These are phyloP conservation scores for Artemisia annua DNA, from an alignment of 129 eudicot species.

Conservation along the genomic window DNA sequence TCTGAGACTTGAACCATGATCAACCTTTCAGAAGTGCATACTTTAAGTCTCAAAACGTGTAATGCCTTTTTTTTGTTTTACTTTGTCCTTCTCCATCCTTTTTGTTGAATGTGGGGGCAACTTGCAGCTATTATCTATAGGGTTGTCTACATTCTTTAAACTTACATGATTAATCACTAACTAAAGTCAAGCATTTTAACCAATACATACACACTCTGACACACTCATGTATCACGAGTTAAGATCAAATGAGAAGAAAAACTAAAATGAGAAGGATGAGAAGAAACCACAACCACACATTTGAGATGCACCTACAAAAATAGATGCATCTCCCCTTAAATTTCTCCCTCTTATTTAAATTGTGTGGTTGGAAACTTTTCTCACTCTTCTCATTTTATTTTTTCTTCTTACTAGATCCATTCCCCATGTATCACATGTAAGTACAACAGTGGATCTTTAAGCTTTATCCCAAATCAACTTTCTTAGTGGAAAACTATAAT, in stretches of 20 bases:
- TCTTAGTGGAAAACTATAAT: constrained; percentile 37
- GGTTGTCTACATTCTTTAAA: constrained; percentile 31
- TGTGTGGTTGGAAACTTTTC: no score
- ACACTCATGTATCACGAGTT: constrained; percentile 37
- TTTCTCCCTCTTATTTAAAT: no score
- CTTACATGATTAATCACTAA: constrained; percentile 21
- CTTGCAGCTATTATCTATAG: constrained; percentile 25
- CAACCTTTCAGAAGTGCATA: constrained; percentile 7
- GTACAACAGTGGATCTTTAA: constrained; percentile 24
- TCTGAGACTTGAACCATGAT: neutral
- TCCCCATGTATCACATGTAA: constrained; percentile 36
- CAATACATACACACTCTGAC: constrained; percentile 19
- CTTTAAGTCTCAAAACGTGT: constrained; percentile 14
- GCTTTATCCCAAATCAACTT: constrained; percentile 24
- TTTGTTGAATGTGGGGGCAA: constrained; percentile 22
- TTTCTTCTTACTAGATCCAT: no score
- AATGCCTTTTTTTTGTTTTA: neutral
- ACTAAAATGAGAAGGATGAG: no score
- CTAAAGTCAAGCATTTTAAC: constrained; percentile 27
- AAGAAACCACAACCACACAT: no score
- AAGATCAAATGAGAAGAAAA: no score
- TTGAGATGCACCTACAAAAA: no score
- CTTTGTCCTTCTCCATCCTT: constrained; percentile 20
- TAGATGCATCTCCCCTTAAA: no score
- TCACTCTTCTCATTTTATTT: no score